Evolutionary conservation across 176 grass and related monocot species (phyloP), one percentile per base, ranked within the genome.

Genomic region (Tillandsia leiboldiana): DNA sequence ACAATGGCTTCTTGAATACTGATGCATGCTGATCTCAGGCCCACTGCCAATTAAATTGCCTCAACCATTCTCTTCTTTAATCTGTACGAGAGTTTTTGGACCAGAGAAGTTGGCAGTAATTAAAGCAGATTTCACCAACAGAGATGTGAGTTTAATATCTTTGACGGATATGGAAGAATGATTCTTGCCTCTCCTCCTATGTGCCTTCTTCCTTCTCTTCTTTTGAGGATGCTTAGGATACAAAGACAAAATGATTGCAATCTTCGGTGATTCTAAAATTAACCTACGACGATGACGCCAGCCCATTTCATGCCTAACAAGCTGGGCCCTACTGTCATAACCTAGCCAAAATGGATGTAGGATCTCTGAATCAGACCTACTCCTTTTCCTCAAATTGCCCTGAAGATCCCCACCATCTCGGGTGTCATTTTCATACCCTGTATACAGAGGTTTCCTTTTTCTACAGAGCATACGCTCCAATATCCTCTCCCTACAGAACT

Each of bases 61-160:
- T 74, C 62, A 49, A n/a, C n/a, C 70, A 47, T 78, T 86, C 5
- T 75, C 67, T 64, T 79, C 79, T 87, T 82, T 87, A 66, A 82
- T 87, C 61, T 79, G 79, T 71, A 79, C 67, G 18, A 87, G 84
- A 69, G 71, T 79, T 68, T 87, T 82, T 17, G 75, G 84, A 12
- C 75, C 63, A 9, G 10, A 75, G 78, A 79, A 87, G 63, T 75
- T 15, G 63, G 53, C 64, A 61, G 11, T 11, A 14, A 13, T 3
- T 51, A 64, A 23, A 12, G 24, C 47, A 15, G 26, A 49, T 56
- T 80, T 73, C 15, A 9, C 70, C 53, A 59, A 73, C 51, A 71
- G 12, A 14, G 13, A 54, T 71, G 5, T 26, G 51, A n/a, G 10
- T 64, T 69, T 51, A 48, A 69, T 71, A 67, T 29, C 70, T 68